A percentile compares a stretch with the other conserved stretches of the same genome.
phyloP scores from a whole-genome alignment of 129 eudicot genomes.

The Kitagawia praeruptora region DNA sequence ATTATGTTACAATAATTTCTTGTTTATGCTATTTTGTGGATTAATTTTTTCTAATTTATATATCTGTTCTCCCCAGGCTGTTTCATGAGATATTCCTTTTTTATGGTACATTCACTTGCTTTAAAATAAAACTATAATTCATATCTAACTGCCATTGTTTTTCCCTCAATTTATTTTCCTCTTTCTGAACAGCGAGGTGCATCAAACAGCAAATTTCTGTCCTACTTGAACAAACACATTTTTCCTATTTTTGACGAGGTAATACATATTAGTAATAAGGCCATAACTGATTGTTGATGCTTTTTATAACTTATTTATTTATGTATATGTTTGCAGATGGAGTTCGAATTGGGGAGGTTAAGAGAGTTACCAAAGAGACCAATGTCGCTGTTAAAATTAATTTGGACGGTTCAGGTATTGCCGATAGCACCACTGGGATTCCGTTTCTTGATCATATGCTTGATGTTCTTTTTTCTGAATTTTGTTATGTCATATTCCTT shows the following conservation, averaged over 20 bases:
- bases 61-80: too few relatives aligned
- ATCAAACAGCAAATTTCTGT: slow-evolving; percentile 85
- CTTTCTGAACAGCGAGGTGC: slow-evolving; percentile 76
- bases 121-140: not conserved
- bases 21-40: too few relatives aligned
- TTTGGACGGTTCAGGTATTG: slow-evolving; percentile 81
- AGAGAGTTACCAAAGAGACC: slow-evolving; percentile 91
- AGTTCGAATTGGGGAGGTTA: slow-evolving; percentile 76
- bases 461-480: slow-evolving; percentile 41
- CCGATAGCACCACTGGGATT: slow-evolving; percentile 75
- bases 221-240: slow-evolving; percentile 76
- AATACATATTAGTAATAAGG: slow-evolving; percentile 1
- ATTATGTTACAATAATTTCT: too few relatives aligned
- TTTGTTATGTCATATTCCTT: not conserved
- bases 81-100: slow-evolving; percentile 77
- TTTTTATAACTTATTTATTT: not conserved
- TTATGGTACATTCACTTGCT: slow-evolving; percentile 38
- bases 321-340: slow-evolving; percentile 5
- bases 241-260: slow-evolving; percentile 87
- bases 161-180: slow-evolving; percentile 12
- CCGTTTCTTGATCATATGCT: slow-evolving; percentile 98
- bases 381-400: slow-evolving; percentile 77
- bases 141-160: not conserved
- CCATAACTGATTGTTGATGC: too few relatives aligned
- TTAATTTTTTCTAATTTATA: too few relatives aligned